phyloP scores from a whole-genome alignment of 1,284 basidiomycete species.

The Fereydounia khargensis region DNA sequence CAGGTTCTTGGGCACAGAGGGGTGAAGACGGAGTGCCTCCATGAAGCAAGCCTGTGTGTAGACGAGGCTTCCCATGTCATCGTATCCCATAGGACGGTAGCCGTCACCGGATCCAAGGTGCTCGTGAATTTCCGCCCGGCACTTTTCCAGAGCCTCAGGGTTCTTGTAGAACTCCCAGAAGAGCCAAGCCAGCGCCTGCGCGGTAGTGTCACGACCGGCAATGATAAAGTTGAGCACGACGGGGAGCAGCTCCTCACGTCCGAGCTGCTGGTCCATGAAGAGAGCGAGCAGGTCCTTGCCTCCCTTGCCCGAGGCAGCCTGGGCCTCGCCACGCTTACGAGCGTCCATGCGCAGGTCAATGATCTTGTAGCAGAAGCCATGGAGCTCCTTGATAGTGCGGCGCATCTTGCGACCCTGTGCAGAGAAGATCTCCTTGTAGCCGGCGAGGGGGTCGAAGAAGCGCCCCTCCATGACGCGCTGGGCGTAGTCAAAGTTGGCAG shows the following conservation, averaged over 20 bases:
- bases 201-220: conserved; percentile 46
- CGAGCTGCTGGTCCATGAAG: conserved; percentile 41
- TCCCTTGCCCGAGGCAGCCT: conserved; percentile 23
- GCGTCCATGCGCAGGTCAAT: conserved; percentile 42
- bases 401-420: conserved; percentile 24
- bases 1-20: conserved; percentile 46
- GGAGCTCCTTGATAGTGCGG: conserved; percentile 32
- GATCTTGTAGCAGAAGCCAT: conserved; percentile 41
- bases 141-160: conserved; percentile 19
- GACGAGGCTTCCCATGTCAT: conserved; percentile 28
- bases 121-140: conserved; percentile 33
- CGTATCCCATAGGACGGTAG: conserved; percentile 32
- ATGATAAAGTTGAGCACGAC: conserved; percentile 50
- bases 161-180: conserved; percentile 35
- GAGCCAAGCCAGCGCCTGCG: conserved; percentile 40
- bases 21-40: conserved; percentile 45
- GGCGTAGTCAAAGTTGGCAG: conserved; percentile 35
- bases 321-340: conserved; percentile 15
- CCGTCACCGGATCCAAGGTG: conserved; percentile 16
- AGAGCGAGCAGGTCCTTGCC: conserved; percentile 47
- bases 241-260: conserved; percentile 37
- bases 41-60: conserved; percentile 40
- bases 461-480: conserved; percentile 35
- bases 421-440: conserved; percentile 24
- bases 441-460: conserved; percentile 22